phyloP scores from a whole-genome alignment of 148 eudicot genomes.

The Rhododendron vialii region DNA sequence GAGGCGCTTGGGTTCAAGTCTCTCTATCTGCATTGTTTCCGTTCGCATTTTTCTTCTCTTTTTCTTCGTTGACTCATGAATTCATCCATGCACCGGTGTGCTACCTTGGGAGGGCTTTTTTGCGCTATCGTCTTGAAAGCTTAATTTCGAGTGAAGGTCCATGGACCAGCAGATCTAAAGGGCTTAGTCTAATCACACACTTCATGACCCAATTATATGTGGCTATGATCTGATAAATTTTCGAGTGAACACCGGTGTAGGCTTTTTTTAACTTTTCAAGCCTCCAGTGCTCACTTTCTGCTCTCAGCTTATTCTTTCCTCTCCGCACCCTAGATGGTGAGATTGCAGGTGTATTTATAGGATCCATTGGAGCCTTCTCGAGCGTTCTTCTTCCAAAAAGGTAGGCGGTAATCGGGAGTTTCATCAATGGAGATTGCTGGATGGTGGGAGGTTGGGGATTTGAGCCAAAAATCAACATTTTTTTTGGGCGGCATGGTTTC shows the following conservation, averaged over 20 bases:
- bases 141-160: background rate
- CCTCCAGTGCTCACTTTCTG: too few relatives aligned
- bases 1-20: background rate
- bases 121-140: too few relatives aligned
- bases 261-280: background rate
- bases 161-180: background rate
- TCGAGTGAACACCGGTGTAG: background rate
- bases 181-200: background rate
- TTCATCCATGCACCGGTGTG: background rate
- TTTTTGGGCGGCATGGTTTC: background rate
- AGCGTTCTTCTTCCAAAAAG: too few relatives aligned
- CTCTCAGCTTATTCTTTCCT: too few relatives aligned
- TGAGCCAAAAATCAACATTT: too few relatives aligned
- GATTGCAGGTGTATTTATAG: too few relatives aligned
- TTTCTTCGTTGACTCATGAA: background rate
- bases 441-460: too few relatives aligned
- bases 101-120: too few relatives aligned
- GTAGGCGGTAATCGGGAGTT: too few relatives aligned
- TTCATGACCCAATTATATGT: background rate
- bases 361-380: too few relatives aligned
- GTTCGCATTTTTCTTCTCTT: background rate
- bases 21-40: background rate
- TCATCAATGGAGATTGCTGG: too few relatives aligned
- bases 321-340: too few relatives aligned
- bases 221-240: background rate